phyloP scores from a whole-genome alignment of 352 stramenopile genomes.

The Phytophthora pluvialis region DNA sequence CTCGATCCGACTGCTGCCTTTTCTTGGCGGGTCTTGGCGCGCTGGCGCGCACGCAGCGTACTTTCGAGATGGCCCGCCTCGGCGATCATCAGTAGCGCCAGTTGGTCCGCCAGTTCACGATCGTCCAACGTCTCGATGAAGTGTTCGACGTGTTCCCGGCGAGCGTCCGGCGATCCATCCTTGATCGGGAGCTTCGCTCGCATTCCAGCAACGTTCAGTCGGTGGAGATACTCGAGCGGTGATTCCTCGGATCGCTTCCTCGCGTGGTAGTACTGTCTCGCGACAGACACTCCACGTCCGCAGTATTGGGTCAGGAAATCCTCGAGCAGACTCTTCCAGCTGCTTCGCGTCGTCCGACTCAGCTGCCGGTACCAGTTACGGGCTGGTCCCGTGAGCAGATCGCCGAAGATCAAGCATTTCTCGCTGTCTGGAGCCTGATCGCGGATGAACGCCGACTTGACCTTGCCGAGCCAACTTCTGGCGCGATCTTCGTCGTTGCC shows the following conservation, averaged over 20 bases:
- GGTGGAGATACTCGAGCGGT: not conserved
- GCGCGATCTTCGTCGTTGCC: too few species aligned
- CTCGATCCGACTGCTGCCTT: too few species aligned
- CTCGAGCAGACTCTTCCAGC: not conserved
- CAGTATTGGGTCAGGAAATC: slow-evolving; percentile 1
- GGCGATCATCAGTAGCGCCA: too few species aligned
- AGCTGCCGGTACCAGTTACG: slow-evolving; percentile 1
- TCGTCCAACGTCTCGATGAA: not conserved
- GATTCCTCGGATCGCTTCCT: not conserved
- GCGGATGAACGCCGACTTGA: too few species aligned
- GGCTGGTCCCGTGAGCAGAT: too few species aligned
- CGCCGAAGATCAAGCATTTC: too few species aligned
- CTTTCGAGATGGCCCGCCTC: too few species aligned
- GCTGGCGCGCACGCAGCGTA: too few species aligned
- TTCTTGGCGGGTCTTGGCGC: too few species aligned
- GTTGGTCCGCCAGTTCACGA: not conserved
- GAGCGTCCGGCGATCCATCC: not conserved
- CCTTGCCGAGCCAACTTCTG: too few species aligned
- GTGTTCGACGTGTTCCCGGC: not conserved
- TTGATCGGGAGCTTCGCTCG: not conserved
- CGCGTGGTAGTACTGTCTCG: not conserved
- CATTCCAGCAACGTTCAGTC: slow-evolving; percentile 1
- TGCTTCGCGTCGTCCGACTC: not conserved
- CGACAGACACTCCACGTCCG: not conserved
- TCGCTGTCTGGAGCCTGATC: too few species aligned